These are phyloP conservation scores for Rugosomyces carneus DNA, from an alignment of 1,284 basidiomycete genomes.

Conservation along the genomic window DNA sequence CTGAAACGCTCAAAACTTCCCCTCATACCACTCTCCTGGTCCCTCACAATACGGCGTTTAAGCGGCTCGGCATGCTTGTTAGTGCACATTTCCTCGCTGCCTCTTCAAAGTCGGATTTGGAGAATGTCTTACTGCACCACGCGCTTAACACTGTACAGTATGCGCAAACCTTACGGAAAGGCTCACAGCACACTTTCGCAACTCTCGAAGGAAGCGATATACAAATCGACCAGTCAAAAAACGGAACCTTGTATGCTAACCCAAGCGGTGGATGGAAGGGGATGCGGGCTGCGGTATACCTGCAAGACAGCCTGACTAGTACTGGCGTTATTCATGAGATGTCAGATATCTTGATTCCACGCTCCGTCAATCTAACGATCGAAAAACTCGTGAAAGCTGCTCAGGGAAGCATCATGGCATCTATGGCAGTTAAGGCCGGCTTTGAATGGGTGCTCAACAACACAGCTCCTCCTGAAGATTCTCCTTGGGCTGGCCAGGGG, in stretches of 20 bases:
- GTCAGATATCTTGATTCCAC: conserved; percentile 83
- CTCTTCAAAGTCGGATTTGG: conserved; percentile 71
- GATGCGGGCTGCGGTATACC: conserved; percentile 52
- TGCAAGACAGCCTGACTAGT: conserved; percentile 68
- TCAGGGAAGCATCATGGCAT: conserved; percentile 83
- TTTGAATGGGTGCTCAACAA: conserved; percentile 90
- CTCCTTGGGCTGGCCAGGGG: conserved; percentile 49
- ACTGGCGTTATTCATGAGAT: conserved; percentile 93
- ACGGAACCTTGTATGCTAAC: conserved; percentile 46
- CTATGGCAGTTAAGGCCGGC: conserved; percentile 76
- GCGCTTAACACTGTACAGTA: conserved; percentile 78
- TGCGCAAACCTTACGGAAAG: conserved; percentile 51
- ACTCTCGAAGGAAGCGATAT: conserved; percentile 74
- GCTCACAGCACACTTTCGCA: conserved; percentile 61
- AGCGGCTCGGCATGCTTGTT: conserved; percentile 76
- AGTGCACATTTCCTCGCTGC: conserved; percentile 82
- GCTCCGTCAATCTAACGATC: conserved; percentile 80
- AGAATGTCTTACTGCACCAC: conserved; percentile 83
- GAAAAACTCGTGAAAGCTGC: conserved; percentile 89
- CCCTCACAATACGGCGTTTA: conserved; percentile 86
- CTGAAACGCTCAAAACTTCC: conserved; percentile 59
- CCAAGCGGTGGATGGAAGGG: conserved; percentile 74
- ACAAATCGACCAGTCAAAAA: conserved; percentile 45
- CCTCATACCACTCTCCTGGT: conserved; percentile 82
- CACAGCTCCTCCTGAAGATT: conserved; percentile 62